Evolutionary conservation across 2,329 filamentous ascomycete species (phyloP), one percentile per base, ranked within the genome.

Genomic region (Apiospora pterosperma): DNA sequence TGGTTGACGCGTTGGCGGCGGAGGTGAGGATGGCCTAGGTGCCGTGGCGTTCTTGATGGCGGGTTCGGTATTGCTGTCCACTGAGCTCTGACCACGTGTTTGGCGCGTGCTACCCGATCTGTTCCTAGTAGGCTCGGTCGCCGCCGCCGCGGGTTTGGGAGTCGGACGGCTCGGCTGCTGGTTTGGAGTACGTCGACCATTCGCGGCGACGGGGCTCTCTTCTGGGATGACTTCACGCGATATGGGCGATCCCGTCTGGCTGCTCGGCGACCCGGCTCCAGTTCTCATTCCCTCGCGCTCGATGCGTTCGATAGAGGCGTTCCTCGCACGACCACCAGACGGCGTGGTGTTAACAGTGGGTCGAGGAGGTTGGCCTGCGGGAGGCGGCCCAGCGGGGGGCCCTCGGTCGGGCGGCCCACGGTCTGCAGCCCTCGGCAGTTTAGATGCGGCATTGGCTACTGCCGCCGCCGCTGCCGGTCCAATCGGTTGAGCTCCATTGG

Each of bases 21-120:
- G 86, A 3, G 87, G 87, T 10, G 88, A 90, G 5, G 83, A 76
- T 19, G 85, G 81, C 7, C 86, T 81, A 6, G 85, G 81, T 39
- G 71, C 76, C 28, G 72, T 64, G 69, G 71, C 75, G 65, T 75
- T 79, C 70, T 80, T 81, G 38, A 86, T 74, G 1, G 79, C 76
- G 4, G 84, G 81, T 67, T 92, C 90, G 31, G 85, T 84, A 2
- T 84, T 85, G 70, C 86, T 91, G 68, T 96, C 92, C 14, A 92
- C 80, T 0, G 91, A 91, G 34, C 84, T 84, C 72, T 90, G 89
- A 39, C 84, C 82, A 21, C 87, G 84, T 52, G 83, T 82, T 67
- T 86, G 85, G 52, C 86, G 48, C 8, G 28, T 55, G n/a, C 48
- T 84, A 12, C 71, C 64, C 31, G 85, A 78, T 62, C 79, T 80